A percentile compares a stretch with the other conserved stretches of the same genome.
Evolutionary conservation across 2,329 filamentous ascomycete species (phyloP).

Genomic region (Ophiostoma montium): DNA sequence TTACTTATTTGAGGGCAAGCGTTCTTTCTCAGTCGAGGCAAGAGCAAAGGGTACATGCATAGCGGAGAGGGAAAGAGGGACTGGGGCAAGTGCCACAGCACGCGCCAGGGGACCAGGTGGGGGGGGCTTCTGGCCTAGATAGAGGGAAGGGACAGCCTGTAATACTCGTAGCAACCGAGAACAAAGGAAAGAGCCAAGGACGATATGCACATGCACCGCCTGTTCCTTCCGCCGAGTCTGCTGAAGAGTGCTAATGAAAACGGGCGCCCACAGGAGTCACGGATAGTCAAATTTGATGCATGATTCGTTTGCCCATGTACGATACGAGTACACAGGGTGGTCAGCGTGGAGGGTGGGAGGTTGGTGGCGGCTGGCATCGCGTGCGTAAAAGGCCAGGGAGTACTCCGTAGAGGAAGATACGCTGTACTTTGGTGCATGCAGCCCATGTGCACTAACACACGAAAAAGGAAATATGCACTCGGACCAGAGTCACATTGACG

Average conservation of each 20-base stretch:
- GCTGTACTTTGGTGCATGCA: neutral
- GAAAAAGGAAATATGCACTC: slow-evolving; percentile 7
- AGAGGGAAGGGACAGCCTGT: slow-evolving; percentile 8
- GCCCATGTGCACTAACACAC: slow-evolving; percentile 8
- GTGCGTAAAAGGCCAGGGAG: slow-evolving; percentile 4
- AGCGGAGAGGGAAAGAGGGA: slow-evolving; percentile 8
- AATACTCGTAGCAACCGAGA: neutral
- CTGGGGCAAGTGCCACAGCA: slow-evolving; percentile 10
- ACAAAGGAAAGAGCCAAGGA: slow-evolving; percentile 7
- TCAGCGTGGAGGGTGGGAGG: slow-evolving; percentile 12
- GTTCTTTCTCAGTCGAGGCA: slow-evolving; percentile 12
- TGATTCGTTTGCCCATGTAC: slow-evolving; percentile 1
- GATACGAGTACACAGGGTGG: slow-evolving; percentile 1
- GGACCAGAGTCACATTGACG: neutral
- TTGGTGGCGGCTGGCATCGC: slow-evolving; percentile 12
- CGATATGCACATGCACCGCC: slow-evolving; percentile 4
- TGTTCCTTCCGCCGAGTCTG: neutral
- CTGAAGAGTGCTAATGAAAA: slow-evolving; percentile 12
- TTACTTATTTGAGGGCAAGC: slow-evolving; percentile 15
- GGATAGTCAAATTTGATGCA: neutral
- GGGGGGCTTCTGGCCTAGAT: slow-evolving; percentile 1
- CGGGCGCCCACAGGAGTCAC: slow-evolving; percentile 3
- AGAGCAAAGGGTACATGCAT: slow-evolving; percentile 1
- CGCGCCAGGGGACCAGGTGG: slow-evolving; percentile 10
- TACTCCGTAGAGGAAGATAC: neutral